Base-by-base conservation (phyloP, 768 basidiomycete genomes). In the Pleurotus tuoliensis region DNA sequence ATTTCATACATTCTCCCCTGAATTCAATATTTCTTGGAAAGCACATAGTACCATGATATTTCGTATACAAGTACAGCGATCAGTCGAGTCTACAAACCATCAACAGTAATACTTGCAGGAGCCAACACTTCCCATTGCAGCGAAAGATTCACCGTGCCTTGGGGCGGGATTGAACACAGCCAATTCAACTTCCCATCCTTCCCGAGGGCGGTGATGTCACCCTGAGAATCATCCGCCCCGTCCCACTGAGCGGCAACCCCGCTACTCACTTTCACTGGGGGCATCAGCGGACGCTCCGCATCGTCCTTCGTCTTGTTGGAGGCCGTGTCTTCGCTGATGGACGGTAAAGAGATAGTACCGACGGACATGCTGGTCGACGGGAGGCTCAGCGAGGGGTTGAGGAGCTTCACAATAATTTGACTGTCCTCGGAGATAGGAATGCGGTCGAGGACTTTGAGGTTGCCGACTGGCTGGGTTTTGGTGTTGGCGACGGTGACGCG, bases 241-340 rank as follows among this genome's bases (percentile, higher is more conserved):
- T 72, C 71, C 76, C 75, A 76, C 55, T 75, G 73, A 15, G 71
- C 75, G 2, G 63, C 49, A 15, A 76, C 63, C 2, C 67, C 69
- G 1, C 64, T 39, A 4, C 18, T 30, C 7, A 53, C 37, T 24
- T 40, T 40, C 37, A 41, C 12, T 24, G 51, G 18, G 1, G 12
- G 12, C 22, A 12, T 6, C 16, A 40, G 2, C 22, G 18, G 18
- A 3, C 25, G 18, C 1, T 13, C 15, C 24, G 6, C 9, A 4
- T 47, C 15, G 7, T 20, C 46, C 24, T 47, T 47, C 22, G 18
- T 24, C 15, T 34, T 40, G 15, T 8, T 24, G 34, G 51, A 53
- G 15, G 39, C 27, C 7, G 34, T 25, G 20, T 44, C 20, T 15
- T 22, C 20, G 41, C 20, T 44, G n/a, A 16, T 18, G 5, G 41